A percentile compares a stretch with the other conserved stretches of the same genome.
Conservation (phyloP, 768 basidiomycete genomes). For the Crepidotus variabilis region DNA sequence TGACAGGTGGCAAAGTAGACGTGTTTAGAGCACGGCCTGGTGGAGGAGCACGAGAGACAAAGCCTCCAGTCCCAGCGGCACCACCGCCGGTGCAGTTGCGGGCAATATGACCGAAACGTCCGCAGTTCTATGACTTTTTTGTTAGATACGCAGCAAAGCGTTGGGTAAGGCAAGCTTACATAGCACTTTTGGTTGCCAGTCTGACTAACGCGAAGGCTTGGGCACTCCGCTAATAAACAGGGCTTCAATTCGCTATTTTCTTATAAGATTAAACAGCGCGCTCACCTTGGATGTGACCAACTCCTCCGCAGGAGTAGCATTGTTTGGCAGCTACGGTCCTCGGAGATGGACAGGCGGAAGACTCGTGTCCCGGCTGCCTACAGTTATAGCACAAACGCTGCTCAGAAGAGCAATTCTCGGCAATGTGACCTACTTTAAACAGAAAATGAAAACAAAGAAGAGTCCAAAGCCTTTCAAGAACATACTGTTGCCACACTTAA, state of each 20-base stretch:
- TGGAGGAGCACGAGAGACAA: conserved; percentile 67
- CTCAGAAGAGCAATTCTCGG: conserved; percentile 86
- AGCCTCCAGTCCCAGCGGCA: conserved; percentile 38
- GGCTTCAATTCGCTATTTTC: conserved; percentile 1
- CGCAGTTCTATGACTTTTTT: conserved; percentile 55
- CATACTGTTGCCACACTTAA: conserved; percentile 91
- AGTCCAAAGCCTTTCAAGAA: conserved; percentile 16
- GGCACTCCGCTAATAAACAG: conserved; percentile 61
- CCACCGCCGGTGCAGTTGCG: conserved; percentile 58
- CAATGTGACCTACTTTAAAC: conserved; percentile 80
- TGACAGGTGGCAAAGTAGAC: conserved; percentile 75
- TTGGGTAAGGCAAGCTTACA: conserved; percentile 40
- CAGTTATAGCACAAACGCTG: conserved; percentile 94
- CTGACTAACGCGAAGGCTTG: conserved; percentile 68
- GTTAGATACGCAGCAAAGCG: neutral
- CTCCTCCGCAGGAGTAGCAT: conserved; percentile 90
- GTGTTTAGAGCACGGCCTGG: conserved; percentile 74
- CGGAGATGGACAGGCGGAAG: conserved; percentile 81
- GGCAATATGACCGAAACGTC: conserved; percentile 80
- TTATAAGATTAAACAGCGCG: neutral
- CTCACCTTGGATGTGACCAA: conserved; percentile 80
- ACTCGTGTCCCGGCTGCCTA: conserved; percentile 92
- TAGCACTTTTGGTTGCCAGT: conserved; percentile 78
- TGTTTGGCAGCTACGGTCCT: conserved; percentile 82
- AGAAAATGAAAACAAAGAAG: conserved; percentile 2